Percentiles rank a stretch among this genome's conserved stretches.
These are phyloP conservation scores for Zymoseptoria ardabiliae DNA, from an alignment of 2,329 filamentous ascomycete genomes.

Conservation along the genomic window DNA sequence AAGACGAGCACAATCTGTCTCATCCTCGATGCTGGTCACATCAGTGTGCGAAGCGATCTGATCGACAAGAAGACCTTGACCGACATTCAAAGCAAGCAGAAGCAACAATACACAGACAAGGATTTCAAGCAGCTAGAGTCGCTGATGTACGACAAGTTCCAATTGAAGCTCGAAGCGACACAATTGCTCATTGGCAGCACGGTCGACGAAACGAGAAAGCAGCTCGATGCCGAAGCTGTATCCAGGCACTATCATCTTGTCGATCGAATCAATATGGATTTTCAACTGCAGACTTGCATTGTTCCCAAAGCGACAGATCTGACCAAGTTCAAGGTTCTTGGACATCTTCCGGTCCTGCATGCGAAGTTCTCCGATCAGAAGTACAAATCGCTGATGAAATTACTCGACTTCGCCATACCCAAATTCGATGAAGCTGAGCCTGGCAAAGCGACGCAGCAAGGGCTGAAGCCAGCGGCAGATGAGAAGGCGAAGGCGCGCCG, in stretches of 20 bases:
- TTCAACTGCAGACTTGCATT: conserved; percentile 92
- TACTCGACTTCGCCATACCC: conserved; percentile 92
- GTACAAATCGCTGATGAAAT: conserved; percentile 92
- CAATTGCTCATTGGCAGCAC: conserved; percentile 93
- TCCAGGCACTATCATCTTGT: conserved; percentile 79
- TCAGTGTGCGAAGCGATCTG: conserved; percentile 86
- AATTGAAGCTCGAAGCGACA: conserved; percentile 85
- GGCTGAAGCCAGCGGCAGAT: conserved; percentile 24
- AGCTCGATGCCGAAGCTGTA: conserved; percentile 58
- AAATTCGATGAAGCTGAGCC: conserved; percentile 51
- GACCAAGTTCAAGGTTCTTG: conserved; percentile 84
- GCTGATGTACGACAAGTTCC: conserved; percentile 96
- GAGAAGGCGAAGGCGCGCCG: conserved; percentile 23
- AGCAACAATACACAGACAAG: conserved; percentile 75
- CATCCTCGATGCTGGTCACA: conserved; percentile 93
- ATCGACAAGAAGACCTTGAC: conserved; percentile 86
- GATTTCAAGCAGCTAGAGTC: conserved; percentile 84
- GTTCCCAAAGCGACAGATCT: conserved; percentile 91
- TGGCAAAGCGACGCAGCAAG: conserved; percentile 23
- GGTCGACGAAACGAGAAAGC: conserved; percentile 78
- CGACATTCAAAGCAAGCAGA: conserved; percentile 86
- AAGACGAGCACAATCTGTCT: conserved; percentile 74
- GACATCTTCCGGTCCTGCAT: conserved; percentile 85
- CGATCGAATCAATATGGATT: conserved; percentile 95
- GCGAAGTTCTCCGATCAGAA: conserved; percentile 89